phyloP scores from a whole-genome alignment of 768 basidiomycete species.

The Cyathus striatus region DNA sequence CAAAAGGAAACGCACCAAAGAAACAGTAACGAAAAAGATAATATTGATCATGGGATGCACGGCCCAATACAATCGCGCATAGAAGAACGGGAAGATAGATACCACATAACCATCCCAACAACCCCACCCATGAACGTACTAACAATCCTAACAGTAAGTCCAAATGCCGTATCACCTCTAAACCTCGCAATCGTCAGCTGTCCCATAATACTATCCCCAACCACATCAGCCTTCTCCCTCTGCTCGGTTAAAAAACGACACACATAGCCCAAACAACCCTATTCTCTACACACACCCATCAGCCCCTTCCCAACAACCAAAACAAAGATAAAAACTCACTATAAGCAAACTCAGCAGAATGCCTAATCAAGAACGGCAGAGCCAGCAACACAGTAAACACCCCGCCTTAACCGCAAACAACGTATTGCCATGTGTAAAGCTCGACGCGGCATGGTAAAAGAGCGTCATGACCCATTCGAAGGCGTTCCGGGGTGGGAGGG shows the following conservation, averaged over 20 bases:
- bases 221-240: no score
- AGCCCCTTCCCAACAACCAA: background rate
- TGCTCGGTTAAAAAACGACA: background rate
- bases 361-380: background rate
- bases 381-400: slow-evolving; percentile 25
- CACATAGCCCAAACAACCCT: background rate
- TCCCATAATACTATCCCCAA: slow-evolving; percentile 55
- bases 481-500: slow-evolving; percentile 58
- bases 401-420: slow-evolving; percentile 73
- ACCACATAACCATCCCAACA: slow-evolving; percentile 66
- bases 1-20: slow-evolving; percentile 39
- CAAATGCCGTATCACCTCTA: slow-evolving; percentile 72
- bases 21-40: slow-evolving; percentile 59
- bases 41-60: slow-evolving; percentile 68
- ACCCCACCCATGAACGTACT: slow-evolving; percentile 65
- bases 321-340: background rate
- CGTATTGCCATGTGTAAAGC: slow-evolving; percentile 51
- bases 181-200: slow-evolving; percentile 70
- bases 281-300: background rate
- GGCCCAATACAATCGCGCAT: slow-evolving; percentile 68
- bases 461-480: slow-evolving; percentile 48
- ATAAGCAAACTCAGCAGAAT: background rate
- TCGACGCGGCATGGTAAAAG: slow-evolving; percentile 32
- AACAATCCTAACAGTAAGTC: slow-evolving; percentile 51
- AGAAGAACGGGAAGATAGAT: no score